Evolutionary conservation across 495 filamentous ascomycete genomes (phyloP).

Genomic region (Aspergillus diversus): DNA sequence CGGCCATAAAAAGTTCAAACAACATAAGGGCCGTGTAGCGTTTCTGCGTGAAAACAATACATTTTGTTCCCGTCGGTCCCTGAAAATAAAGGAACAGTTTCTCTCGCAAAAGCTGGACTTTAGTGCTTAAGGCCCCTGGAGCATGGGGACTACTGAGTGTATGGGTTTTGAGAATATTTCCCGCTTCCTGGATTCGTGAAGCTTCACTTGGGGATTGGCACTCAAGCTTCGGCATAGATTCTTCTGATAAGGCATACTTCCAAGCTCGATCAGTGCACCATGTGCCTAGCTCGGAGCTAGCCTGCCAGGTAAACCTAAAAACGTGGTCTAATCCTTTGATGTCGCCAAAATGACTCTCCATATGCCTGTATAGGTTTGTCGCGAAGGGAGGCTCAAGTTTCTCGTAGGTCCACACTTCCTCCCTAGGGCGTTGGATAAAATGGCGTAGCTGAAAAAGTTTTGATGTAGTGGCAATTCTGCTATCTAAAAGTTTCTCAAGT

Average conservation of each 20-base stretch:
- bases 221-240: constrained; percentile 66
- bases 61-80: constrained; percentile 61
- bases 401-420: constrained; percentile 63
- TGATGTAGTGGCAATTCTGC: constrained; percentile 79
- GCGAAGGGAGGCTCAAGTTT: constrained; percentile 54
- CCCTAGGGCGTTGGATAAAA: constrained; percentile 61
- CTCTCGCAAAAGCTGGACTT: constrained; percentile 65
- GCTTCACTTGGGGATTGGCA: constrained; percentile 46
- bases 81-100: constrained; percentile 63
- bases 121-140: constrained; percentile 63
- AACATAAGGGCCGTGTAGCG: constrained; percentile 79
- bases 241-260: constrained; percentile 69
- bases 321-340: constrained; percentile 60
- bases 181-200: constrained; percentile 61
- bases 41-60: constrained; percentile 85
- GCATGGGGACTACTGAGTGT: constrained; percentile 45
- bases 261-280: constrained; percentile 91
- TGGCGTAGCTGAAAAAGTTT: constrained; percentile 64
- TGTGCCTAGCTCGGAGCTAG: constrained; percentile 70
- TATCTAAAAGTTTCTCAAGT: constrained; percentile 77
- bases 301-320: constrained; percentile 59
- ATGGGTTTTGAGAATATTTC: constrained; percentile 56
- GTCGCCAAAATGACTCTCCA: constrained; percentile 60
- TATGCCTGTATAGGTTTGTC: constrained; percentile 63
- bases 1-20: constrained; percentile 60